Conservation (phyloP, 177 flowering plant species). For the Vitis hybrid region DNA sequence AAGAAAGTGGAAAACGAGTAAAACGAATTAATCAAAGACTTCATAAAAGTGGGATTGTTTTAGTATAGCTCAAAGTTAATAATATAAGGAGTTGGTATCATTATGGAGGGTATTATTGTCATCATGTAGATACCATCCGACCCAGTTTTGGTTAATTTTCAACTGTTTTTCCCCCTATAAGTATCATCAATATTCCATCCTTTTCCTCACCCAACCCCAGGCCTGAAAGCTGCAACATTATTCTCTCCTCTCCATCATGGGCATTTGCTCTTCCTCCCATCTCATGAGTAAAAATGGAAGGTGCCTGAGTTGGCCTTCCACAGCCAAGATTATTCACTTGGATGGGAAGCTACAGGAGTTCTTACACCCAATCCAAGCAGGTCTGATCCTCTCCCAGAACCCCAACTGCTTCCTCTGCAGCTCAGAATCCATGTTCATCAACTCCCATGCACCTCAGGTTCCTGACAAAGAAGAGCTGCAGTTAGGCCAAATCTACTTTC, state of each 20-base stretch:
- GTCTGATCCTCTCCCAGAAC: constrained; percentile 26
- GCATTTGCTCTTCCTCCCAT: constrained; percentile 35
- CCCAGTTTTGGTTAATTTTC: too few species aligned
- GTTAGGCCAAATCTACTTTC: constrained; percentile 43
- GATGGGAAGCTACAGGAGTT: constrained; percentile 45
- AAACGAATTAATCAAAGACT: too few species aligned
- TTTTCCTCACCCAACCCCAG: too few species aligned
- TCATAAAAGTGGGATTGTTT: too few species aligned
- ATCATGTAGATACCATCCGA: too few species aligned
- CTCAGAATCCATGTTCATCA: constrained; percentile 41
- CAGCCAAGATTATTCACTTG: constrained; percentile 26
- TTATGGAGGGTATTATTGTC: too few species aligned
- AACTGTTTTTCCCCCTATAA: too few species aligned
- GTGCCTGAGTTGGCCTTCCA: constrained; percentile 4
- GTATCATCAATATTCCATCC: too few species aligned
- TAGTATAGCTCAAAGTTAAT: too few species aligned
- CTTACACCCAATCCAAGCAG: constrained; percentile 27
- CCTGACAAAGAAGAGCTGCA: constrained; percentile 36
- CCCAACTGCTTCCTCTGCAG: constrained; percentile 41
- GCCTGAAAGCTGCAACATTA: background rate
- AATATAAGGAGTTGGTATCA: too few species aligned
- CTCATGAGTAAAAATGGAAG: constrained; percentile 11
- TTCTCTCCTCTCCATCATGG: constrained; percentile 27
- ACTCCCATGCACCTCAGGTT: constrained; percentile 23
- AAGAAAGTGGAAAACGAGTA: too few species aligned